phyloP scores from a whole-genome alignment of 176 grass and related monocot species.

The Neostapfia colusana region DNA sequence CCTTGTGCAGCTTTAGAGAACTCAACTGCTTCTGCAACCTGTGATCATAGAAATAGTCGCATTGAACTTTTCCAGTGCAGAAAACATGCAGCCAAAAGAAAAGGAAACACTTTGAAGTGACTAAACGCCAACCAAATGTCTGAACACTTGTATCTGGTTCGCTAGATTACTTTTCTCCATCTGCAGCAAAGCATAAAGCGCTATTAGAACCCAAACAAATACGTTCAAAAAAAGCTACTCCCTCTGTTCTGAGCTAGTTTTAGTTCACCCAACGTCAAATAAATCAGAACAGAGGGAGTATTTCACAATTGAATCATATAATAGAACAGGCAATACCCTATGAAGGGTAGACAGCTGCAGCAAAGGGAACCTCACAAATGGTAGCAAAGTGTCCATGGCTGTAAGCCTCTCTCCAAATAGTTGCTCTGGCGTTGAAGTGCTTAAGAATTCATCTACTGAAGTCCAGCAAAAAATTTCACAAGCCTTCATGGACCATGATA shows the following conservation, averaged over 20 bases:
- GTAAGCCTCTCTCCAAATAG: conserved; percentile 74
- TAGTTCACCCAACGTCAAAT: no score
- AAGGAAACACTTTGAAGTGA: background rate
- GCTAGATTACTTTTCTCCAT: conserved; percentile 77
- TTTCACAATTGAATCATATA: background rate
- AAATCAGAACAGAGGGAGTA: no score
- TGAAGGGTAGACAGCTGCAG: conserved; percentile 56
- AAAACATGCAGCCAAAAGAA: background rate
- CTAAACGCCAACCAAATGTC: conserved; percentile 50
- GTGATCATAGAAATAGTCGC: conserved; percentile 25
- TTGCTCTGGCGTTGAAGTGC: conserved; percentile 53
- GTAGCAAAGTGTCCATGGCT: conserved; percentile 55
- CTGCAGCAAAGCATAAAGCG: conserved; percentile 45
- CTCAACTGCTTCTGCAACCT: conserved; percentile 80
- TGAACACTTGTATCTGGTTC: conserved; percentile 54
- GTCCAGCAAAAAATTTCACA: conserved; percentile 61
- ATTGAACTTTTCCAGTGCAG: background rate
- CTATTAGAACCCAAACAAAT: conserved; percentile 31
- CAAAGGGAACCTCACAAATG: conserved; percentile 85
- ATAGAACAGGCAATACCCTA: conserved; percentile 43
- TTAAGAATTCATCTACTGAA: conserved; percentile 67
- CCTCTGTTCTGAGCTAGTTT: no score
- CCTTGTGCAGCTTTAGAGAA: conserved; percentile 46
- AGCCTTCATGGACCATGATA: conserved; percentile 78
- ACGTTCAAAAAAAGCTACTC: background rate